These are phyloP conservation scores for Lunularia cruciata DNA, from an alignment of 225 moss, liverwort and hornwort genomes.

Conservation along the genomic window DNA sequence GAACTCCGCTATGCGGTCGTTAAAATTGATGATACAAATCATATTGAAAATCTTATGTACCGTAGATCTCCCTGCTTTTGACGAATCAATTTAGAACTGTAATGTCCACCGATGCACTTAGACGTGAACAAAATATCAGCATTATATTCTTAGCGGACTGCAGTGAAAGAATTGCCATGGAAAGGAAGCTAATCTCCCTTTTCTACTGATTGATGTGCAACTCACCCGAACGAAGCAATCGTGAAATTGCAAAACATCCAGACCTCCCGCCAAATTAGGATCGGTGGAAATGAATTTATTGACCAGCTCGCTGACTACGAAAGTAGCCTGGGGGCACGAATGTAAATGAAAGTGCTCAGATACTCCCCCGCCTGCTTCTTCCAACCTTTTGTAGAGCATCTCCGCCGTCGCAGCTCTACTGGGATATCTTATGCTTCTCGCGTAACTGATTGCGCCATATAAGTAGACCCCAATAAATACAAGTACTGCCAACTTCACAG, in stretches of 20 bases:
- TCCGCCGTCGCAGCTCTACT: neutral
- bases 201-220: too few species aligned
- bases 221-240: conserved; percentile 13
- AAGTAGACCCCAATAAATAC: conserved; percentile 4
- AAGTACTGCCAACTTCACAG: conserved; percentile 4
- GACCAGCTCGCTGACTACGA: conserved; percentile 7
- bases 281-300: conserved; percentile 4
- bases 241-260: neutral
- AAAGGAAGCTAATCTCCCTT: too few species aligned
- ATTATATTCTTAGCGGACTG: too few species aligned
- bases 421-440: conserved; percentile 10
- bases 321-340: conserved; percentile 17
- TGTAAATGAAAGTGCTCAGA: neutral
- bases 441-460: conserved; percentile 3
- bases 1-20: too few species aligned
- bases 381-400: conserved; percentile 9
- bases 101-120: too few species aligned
- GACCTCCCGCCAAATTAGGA: conserved; percentile 10
- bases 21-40: too few species aligned
- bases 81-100: too few species aligned
- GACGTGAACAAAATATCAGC: too few species aligned
- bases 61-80: too few species aligned
- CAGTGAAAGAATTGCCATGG: too few species aligned
- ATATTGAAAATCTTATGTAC: too few species aligned
- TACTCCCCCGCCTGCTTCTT: neutral